phyloP scores from a whole-genome alignment of 164 flowering plant genomes.

The Kalanchoe fedtschenkoi region DNA sequence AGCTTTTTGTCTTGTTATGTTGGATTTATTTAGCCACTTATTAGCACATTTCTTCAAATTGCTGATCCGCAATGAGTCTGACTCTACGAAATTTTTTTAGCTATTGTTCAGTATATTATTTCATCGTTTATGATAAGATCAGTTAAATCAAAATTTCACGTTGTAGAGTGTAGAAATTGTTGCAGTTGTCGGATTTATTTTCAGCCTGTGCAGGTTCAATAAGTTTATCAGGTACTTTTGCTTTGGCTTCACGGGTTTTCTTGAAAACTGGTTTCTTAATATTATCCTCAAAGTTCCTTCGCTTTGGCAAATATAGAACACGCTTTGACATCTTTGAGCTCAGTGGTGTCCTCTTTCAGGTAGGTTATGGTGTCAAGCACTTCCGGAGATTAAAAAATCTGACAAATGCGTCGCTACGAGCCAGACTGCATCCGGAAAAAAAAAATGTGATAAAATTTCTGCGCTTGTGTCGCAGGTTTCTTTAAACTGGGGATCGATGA shows the following conservation, averaged over 20 bases:
- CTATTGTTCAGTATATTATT: too few relatives aligned
- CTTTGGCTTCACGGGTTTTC: neutral
- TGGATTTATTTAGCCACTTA: too few relatives aligned
- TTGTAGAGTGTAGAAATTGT: too few relatives aligned
- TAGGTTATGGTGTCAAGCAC: neutral
- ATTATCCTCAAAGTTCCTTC: neutral
- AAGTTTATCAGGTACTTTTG: neutral
- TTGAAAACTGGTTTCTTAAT: neutral
- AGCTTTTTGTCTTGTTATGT: too few relatives aligned
- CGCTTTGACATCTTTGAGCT: neutral
- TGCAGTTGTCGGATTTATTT: too few relatives aligned
- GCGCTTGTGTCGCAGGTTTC: neutral
- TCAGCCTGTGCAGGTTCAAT: neutral
- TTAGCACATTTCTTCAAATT: too few relatives aligned
- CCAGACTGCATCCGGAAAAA: neutral
- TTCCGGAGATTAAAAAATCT: neutral
- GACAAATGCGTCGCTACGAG: neutral
- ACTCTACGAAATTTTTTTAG: too few relatives aligned
- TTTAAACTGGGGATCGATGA: neutral
- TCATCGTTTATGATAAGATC: too few relatives aligned
- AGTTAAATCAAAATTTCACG: too few relatives aligned
- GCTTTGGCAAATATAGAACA: constrained; percentile 2
- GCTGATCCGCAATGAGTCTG: too few relatives aligned
- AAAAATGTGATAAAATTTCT: neutral
- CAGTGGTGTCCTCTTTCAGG: constrained; percentile 2